A percentile compares a stretch with the other conserved stretches of the same genome.
These are phyloP conservation scores for Phytophthora macrochlamydospora DNA, from an alignment of 352 stramenopile species.

Conservation along the genomic window DNA sequence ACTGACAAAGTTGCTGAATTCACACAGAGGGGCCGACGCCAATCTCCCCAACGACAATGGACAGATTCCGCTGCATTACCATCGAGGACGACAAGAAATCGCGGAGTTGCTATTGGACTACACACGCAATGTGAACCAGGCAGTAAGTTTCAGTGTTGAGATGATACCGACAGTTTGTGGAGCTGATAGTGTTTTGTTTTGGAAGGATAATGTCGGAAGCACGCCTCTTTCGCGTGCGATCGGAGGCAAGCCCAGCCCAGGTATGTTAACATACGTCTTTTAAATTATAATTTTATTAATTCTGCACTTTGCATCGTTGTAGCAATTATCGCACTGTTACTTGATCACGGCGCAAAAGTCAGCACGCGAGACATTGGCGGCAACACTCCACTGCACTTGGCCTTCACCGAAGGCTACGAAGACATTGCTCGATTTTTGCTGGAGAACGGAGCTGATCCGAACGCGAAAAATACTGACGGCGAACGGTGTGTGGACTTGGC, in stretches of 20 bases:
- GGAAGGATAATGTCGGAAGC: constrained; percentile 62
- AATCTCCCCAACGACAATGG: constrained; percentile 77
- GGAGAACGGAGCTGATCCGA: constrained; percentile 55
- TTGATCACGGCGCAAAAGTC: constrained; percentile 66
- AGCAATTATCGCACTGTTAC: constrained; percentile 65
- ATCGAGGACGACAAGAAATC: constrained; percentile 72
- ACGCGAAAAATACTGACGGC: constrained; percentile 63
- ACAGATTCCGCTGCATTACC: constrained; percentile 78
- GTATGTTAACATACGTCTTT: constrained; percentile 23
- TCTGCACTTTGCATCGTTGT: background rate
- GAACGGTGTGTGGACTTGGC: constrained; percentile 63
- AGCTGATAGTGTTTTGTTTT: background rate
- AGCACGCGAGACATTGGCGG: constrained; percentile 62
- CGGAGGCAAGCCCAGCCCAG: constrained; percentile 56
- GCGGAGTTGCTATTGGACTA: constrained; percentile 71
- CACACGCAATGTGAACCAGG: constrained; percentile 66
- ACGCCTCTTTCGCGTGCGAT: constrained; percentile 70
- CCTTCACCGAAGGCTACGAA: constrained; percentile 66
- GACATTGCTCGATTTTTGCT: constrained; percentile 65
- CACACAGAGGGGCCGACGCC: constrained; percentile 54
- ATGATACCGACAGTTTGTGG: background rate
- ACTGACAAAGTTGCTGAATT: constrained; percentile 1
- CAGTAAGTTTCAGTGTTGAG: constrained; percentile 32
- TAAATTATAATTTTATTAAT: background rate
- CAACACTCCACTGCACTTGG: constrained; percentile 75